phyloP scores from a whole-genome alignment of 2,329 filamentous ascomycete genomes.

The Conoideocrella luteorostrata region DNA sequence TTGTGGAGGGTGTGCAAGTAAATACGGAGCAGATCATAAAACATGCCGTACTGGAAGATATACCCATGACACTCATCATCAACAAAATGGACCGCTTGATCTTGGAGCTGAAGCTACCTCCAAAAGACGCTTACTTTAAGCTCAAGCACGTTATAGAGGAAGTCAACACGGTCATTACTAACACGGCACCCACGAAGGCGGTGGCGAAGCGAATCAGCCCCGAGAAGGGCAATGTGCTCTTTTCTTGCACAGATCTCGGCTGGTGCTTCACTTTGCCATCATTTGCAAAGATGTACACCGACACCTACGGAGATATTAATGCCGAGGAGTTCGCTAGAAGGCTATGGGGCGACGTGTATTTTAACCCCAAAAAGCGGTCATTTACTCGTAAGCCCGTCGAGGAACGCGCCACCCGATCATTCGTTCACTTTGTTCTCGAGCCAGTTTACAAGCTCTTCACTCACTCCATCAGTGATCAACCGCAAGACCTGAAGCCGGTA shows the following conservation, averaged over 20 bases:
- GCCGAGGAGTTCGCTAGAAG: constrained; percentile 74
- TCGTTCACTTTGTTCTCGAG: constrained; percentile 91
- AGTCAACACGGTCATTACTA: constrained; percentile 93
- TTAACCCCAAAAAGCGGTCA: constrained; percentile 81
- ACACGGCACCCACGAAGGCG: constrained; percentile 73
- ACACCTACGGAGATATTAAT: constrained; percentile 78
- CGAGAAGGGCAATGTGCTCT: constrained; percentile 97
- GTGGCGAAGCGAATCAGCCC: constrained; percentile 79
- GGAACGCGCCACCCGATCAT: constrained; percentile 73
- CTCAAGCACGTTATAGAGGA: constrained; percentile 98
- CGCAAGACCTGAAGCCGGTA: constrained; percentile 74
- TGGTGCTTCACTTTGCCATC: constrained; percentile 96
- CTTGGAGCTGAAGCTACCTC: constrained; percentile 86
- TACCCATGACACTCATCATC: constrained; percentile 83
- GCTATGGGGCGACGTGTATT: constrained; percentile 96
- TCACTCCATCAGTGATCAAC: constrained; percentile 86
- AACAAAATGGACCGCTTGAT: constrained; percentile 98
- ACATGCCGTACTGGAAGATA: constrained; percentile 82
- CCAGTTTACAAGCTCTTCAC: constrained; percentile 98
- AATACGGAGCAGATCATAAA: constrained; percentile 97
- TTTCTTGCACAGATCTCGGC: constrained; percentile 85
- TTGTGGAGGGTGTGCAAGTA: constrained; percentile 97
- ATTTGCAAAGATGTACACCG: constrained; percentile 93
- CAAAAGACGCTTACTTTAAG: constrained; percentile 97
- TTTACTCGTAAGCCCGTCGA: constrained; percentile 87